phyloP scores from a whole-genome alignment of 225 moss, liverwort and hornwort species.

The Pleurozium schreberi region DNA sequence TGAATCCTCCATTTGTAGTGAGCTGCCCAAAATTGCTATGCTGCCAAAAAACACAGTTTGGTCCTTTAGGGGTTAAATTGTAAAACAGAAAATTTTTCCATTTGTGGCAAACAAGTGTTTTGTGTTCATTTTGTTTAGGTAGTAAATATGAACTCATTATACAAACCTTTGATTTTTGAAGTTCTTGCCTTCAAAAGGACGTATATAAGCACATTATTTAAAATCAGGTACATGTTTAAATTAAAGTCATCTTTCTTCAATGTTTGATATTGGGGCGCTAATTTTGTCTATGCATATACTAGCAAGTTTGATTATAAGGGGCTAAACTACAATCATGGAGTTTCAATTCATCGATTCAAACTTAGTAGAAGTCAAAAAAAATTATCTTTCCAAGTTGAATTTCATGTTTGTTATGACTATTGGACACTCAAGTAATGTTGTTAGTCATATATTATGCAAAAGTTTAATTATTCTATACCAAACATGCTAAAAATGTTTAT shows the following conservation, averaged over 20 bases:
- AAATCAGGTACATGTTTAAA: neutral
- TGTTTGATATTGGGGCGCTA: neutral
- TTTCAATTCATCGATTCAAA: neutral
- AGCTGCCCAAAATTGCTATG: too few relatives aligned
- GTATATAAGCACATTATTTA: too few relatives aligned
- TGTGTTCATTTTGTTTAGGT: neutral
- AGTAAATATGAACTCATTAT: neutral
- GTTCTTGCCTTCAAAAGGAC: neutral
- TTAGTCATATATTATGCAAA: too few relatives aligned
- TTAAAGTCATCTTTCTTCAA: neutral
- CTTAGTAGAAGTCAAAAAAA: neutral
- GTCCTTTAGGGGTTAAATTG: too few relatives aligned
- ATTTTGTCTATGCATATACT: too few relatives aligned
- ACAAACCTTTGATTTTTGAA: neutral
- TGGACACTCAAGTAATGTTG: neutral
- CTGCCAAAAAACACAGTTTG: too few relatives aligned
- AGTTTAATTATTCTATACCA: neutral
- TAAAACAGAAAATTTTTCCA: too few relatives aligned
- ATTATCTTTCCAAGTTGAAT: neutral
- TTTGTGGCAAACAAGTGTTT: neutral
- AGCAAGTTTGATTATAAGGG: neutral
- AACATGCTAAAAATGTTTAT: neutral
- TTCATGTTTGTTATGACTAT: neutral
- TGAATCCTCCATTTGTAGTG: too few relatives aligned
- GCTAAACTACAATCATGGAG: neutral